phyloP scores from a whole-genome alignment of 148 eudicot genomes.

The Spergularia bocconei region DNA sequence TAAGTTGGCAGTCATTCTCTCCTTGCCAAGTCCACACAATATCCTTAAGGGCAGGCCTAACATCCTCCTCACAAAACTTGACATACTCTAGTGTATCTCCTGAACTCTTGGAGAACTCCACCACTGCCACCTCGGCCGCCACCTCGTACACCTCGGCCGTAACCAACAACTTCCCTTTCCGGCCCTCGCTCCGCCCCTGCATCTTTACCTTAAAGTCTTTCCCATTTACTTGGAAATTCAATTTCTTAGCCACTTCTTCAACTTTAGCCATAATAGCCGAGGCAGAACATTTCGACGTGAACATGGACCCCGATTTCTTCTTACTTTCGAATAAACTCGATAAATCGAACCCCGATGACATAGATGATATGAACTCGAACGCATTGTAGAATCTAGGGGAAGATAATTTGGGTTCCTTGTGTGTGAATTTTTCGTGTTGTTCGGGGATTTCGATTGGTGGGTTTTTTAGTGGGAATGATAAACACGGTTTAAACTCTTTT shows the following conservation, averaged over 20 bases:
- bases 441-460: slow-evolving; percentile 3
- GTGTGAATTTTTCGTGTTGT: slow-evolving; percentile 5
- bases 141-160: slow-evolving; percentile 81
- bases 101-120: slow-evolving; percentile 70
- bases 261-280: slow-evolving; percentile 42
- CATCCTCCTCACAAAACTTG: slow-evolving; percentile 73
- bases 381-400: slow-evolving; percentile 73
- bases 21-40: slow-evolving; percentile 98
- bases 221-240: slow-evolving; percentile 38
- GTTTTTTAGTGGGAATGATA: slow-evolving; percentile 22
- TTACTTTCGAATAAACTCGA: slow-evolving; percentile 58
- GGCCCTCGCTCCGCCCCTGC: slow-evolving; percentile 56
- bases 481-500: slow-evolving; percentile 34
- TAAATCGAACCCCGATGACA: slow-evolving; percentile 87
- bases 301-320: slow-evolving; percentile 43
- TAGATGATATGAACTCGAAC: slow-evolving; percentile 78
- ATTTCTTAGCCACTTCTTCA: slow-evolving; percentile 43
- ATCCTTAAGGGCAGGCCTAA: slow-evolving; percentile 71
- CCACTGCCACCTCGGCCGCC: slow-evolving; percentile 81
- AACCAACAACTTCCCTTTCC: slow-evolving; percentile 63
- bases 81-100: slow-evolving; percentile 86
- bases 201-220: slow-evolving; percentile 59
- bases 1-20: slow-evolving; percentile 32
- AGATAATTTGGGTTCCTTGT: slow-evolving; percentile 30
- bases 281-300: slow-evolving; percentile 62